A percentile compares a stretch with the other conserved stretches of the same genome.
Conservation (phyloP, 129 eudicot species). For the Helichrysum umbraculigerum region DNA sequence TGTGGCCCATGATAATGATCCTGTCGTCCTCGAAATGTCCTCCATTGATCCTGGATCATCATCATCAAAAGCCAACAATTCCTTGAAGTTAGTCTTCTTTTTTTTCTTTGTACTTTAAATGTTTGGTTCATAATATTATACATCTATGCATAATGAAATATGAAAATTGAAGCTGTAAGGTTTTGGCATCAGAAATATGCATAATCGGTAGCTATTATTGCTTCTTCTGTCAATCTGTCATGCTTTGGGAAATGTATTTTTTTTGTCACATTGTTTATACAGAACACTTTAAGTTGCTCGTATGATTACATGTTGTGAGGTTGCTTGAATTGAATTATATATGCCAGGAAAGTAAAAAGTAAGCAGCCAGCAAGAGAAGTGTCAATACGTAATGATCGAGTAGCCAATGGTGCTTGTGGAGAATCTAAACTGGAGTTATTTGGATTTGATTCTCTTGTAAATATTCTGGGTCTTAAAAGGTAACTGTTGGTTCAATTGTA, state of each 20-base stretch:
- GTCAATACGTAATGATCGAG: slow-evolving; percentile 39
- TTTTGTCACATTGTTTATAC: no score
- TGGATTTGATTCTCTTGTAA: slow-evolving; percentile 90
- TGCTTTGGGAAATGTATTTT: no score
- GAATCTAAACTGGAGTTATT: slow-evolving; percentile 82
- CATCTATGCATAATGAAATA: no score
- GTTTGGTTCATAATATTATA: neutral
- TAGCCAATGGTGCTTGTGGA: slow-evolving; percentile 47
- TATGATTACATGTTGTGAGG: neutral
- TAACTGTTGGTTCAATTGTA: slow-evolving; percentile 14
- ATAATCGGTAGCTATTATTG: slow-evolving; percentile 10
- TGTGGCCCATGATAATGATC: slow-evolving; percentile 61
- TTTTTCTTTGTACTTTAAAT: neutral
- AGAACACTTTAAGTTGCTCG: no score
- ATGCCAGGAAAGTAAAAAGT: slow-evolving; percentile 54
- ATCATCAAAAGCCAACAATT: slow-evolving; percentile 29
- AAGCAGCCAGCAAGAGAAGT: slow-evolving; percentile 41
- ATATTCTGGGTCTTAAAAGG: slow-evolving; percentile 81
- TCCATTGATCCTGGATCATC: slow-evolving; percentile 56
- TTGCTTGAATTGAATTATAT: neutral
- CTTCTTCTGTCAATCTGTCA: no score
- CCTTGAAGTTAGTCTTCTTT: slow-evolving; percentile 26
- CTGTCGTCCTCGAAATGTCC: slow-evolving; percentile 82
- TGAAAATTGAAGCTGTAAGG: no score
- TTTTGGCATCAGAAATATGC: slow-evolving; percentile 1